These are phyloP conservation scores for Erythrobasidium yunnanense DNA, from an alignment of 768 basidiomycete genomes.

Conservation along the genomic window DNA sequence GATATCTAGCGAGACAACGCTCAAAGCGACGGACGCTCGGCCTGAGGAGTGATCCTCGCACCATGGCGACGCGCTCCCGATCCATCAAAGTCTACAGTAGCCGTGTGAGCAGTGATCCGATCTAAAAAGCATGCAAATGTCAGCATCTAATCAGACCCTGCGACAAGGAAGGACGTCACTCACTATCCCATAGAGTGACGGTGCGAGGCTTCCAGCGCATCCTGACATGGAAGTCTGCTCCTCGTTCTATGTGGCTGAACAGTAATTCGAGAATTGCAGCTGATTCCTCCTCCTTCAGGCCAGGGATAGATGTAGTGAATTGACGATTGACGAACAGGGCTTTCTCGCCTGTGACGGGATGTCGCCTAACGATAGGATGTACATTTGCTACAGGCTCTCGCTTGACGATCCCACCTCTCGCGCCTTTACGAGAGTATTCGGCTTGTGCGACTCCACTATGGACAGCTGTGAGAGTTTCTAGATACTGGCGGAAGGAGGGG, in stretches of 20 bases:
- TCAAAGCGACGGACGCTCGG: constrained; percentile 26
- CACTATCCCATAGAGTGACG: constrained; percentile 76
- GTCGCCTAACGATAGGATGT: constrained; percentile 64
- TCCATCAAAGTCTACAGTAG: constrained; percentile 30
- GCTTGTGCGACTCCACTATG: constrained; percentile 79
- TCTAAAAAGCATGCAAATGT: background rate
- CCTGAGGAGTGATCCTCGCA: constrained; percentile 32
- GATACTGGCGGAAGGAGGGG: constrained; percentile 62
- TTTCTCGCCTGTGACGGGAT: constrained; percentile 79
- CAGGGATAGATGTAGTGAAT: constrained; percentile 66
- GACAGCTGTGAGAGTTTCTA: constrained; percentile 64
- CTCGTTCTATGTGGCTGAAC: constrained; percentile 61
- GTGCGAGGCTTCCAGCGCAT: constrained; percentile 66
- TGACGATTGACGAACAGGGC: constrained; percentile 76
- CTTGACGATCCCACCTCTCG: constrained; percentile 62
- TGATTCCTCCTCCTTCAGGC: constrained; percentile 73
- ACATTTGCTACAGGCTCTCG: constrained; percentile 71
- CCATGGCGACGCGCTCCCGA: constrained; percentile 27
- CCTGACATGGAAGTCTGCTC: constrained; percentile 69
- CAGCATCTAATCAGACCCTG: too few species aligned
- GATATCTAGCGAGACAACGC: too few species aligned
- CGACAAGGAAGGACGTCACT: too few species aligned
- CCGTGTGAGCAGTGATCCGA: constrained; percentile 33
- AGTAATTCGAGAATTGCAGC: constrained; percentile 47
- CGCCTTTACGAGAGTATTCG: constrained; percentile 57